Percentiles rank a stretch among this genome's conserved stretches.
Conservation (phyloP, 2,329 filamentous ascomycete genomes). For the Aspergillus udagawae region DNA sequence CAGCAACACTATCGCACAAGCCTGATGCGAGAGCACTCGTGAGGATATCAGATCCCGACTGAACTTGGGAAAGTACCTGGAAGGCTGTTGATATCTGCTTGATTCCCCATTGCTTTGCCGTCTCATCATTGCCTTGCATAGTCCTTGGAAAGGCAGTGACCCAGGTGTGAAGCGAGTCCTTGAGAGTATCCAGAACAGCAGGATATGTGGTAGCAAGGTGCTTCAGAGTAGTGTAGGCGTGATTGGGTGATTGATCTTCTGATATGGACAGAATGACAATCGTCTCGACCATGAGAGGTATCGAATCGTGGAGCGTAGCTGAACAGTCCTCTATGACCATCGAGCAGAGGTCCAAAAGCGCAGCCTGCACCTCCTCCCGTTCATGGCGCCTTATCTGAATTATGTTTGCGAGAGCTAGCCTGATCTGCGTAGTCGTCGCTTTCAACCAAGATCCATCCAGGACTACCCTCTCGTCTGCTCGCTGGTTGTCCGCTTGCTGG, state of each 20-base stretch:
- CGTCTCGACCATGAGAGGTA: slow-evolving; percentile 73
- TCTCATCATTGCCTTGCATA: slow-evolving; percentile 81
- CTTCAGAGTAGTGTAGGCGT: slow-evolving; percentile 45
- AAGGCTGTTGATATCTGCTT: slow-evolving; percentile 73
- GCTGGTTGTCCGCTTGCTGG: slow-evolving; percentile 28
- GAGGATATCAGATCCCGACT: slow-evolving; percentile 42
- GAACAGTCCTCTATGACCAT: slow-evolving; percentile 75
- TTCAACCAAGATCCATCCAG: slow-evolving; percentile 65
- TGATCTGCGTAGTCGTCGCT: slow-evolving; percentile 75
- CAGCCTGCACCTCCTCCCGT: slow-evolving; percentile 62
- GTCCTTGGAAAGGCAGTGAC: slow-evolving; percentile 72
- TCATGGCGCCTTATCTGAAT: slow-evolving; percentile 71
- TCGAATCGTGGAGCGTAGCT: slow-evolving; percentile 64
- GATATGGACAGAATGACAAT: slow-evolving; percentile 64
- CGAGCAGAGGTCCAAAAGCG: slow-evolving; percentile 68
- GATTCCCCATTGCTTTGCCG: slow-evolving; percentile 67
- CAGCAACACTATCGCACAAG: slow-evolving; percentile 68
- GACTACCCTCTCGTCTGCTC: slow-evolving; percentile 34
- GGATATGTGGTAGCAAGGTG: slow-evolving; percentile 61
- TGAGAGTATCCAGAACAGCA: slow-evolving; percentile 60
- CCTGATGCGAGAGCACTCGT: slow-evolving; percentile 43
- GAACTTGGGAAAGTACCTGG: slow-evolving; percentile 59
- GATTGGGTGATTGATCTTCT: slow-evolving; percentile 39
- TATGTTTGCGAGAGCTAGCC: slow-evolving; percentile 73
- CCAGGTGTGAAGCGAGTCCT: slow-evolving; percentile 74